Evolutionary conservation across 73 alveolate genomes (phyloP).

Genomic region (Tetrahymena borealis): DNA sequence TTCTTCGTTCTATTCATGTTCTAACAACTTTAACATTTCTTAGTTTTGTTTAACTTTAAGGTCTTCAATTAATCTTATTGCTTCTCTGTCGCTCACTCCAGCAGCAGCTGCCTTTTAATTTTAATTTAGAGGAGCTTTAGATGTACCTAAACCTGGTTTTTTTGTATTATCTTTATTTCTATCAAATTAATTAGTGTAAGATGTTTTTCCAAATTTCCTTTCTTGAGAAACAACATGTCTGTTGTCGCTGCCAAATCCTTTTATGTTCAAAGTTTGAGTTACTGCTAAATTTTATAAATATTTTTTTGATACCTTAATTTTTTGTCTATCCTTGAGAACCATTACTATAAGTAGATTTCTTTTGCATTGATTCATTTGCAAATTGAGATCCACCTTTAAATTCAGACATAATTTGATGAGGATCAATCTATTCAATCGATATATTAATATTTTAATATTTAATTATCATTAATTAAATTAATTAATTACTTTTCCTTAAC

Average conservation of each 20-base stretch:
- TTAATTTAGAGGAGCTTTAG: neutral
- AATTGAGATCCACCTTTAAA: neutral
- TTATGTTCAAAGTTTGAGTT: neutral
- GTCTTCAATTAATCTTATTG: slow-evolving; percentile 11
- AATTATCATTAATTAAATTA: neutral
- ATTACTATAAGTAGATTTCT: neutral
- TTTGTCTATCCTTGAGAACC: neutral
- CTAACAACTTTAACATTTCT: slow-evolving; percentile 29
- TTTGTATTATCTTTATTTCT: neutral
- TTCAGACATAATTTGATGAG: neutral
- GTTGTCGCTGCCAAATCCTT: neutral
- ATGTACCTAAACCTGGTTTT: neutral
- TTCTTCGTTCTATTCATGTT: slow-evolving; percentile 32
- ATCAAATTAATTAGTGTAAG: neutral
- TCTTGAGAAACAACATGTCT: neutral
- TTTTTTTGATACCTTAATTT: neutral
- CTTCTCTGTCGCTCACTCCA: slow-evolving; percentile 1
- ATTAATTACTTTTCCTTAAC: neutral
- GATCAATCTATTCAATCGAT: neutral
- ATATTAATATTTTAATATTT: neutral
- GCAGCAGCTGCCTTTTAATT: no score
- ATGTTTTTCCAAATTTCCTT: neutral
- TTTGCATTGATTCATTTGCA: neutral
- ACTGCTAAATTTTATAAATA: neutral
- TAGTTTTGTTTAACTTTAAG: slow-evolving; percentile 17